Evolutionary conservation across 805 yeast species (phyloP).

Genomic region (Priceomyces castillae): DNA sequence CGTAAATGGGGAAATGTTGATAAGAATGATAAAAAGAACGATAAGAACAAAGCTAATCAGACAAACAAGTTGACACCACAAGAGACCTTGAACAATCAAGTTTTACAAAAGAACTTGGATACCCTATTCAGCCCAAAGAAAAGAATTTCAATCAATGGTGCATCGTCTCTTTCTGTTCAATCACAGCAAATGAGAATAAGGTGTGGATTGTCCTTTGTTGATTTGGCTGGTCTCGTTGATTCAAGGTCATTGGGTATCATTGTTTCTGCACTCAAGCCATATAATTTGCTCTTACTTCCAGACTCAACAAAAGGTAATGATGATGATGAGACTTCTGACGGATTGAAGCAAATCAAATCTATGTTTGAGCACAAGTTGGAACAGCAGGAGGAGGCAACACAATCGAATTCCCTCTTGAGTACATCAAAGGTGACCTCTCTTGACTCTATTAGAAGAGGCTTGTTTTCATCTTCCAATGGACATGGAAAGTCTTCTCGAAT

Average conservation of each 20-base stretch:
- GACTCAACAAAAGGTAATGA: slow-evolving; percentile 31
- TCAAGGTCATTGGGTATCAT: slow-evolving; percentile 76
- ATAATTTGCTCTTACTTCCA: slow-evolving; percentile 59
- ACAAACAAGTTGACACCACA: slow-evolving; percentile 39
- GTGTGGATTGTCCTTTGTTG: slow-evolving; percentile 75
- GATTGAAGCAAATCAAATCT: slow-evolving; percentile 23
- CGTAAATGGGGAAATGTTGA: slow-evolving; percentile 26
- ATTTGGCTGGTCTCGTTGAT: slow-evolving; percentile 82
- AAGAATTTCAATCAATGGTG: slow-evolving; percentile 28
- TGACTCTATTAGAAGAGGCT: slow-evolving; percentile 29
- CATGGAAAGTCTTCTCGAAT: slow-evolving; percentile 19
- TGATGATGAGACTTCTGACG: slow-evolving; percentile 22
- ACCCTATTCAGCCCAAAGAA: slow-evolving; percentile 52
- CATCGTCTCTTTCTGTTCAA: slow-evolving; percentile 16
- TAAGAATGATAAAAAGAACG: slow-evolving; percentile 16
- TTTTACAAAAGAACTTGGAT: slow-evolving; percentile 43
- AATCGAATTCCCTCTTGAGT: slow-evolving; percentile 17
- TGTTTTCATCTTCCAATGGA: slow-evolving; percentile 14
- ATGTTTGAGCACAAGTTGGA: slow-evolving; percentile 32
- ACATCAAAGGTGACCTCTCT: slow-evolving; percentile 31
- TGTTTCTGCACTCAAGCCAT: slow-evolving; percentile 75
- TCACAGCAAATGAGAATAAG: slow-evolving; percentile 45
- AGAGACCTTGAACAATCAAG: slow-evolving; percentile 39
- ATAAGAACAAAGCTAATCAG: slow-evolving; percentile 19
- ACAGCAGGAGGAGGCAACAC: slow-evolving; percentile 22